A percentile compares a stretch with the other conserved stretches of the same genome.
phyloP scores from a whole-genome alignment of 2,329 filamentous ascomycete genomes.

The Metarhizium anisopliae region DNA sequence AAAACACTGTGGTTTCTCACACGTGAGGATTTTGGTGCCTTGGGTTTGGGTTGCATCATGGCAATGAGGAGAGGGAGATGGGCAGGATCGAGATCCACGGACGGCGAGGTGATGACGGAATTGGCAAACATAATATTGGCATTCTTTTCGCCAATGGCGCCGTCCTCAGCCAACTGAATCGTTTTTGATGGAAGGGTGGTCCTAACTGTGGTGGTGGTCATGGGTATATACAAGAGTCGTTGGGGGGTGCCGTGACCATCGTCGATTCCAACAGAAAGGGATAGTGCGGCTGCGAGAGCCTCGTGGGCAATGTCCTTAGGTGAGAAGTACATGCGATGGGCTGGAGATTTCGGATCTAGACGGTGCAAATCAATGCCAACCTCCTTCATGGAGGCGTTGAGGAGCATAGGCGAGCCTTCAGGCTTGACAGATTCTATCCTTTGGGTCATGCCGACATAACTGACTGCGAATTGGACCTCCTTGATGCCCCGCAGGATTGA shows the following conservation, averaged over 20 bases:
- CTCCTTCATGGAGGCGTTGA: slow-evolving; percentile 93
- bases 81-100: slow-evolving; percentile 83
- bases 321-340: slow-evolving; percentile 97
- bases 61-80: slow-evolving; percentile 81
- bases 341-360: slow-evolving; percentile 83
- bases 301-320: slow-evolving; percentile 90
- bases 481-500: slow-evolving; percentile 89
- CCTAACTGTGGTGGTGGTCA: slow-evolving; percentile 92
- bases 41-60: slow-evolving; percentile 52
- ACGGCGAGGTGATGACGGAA: slow-evolving; percentile 90
- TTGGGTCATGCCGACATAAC: slow-evolving; percentile 81
- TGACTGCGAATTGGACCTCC: slow-evolving; percentile 91
- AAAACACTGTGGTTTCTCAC: slow-evolving; percentile 60
- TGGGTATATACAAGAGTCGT: slow-evolving; percentile 84
- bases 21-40: slow-evolving; percentile 23
- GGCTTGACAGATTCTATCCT: slow-evolving; percentile 61
- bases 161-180: slow-evolving; percentile 66
- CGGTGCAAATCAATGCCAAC: slow-evolving; percentile 88
- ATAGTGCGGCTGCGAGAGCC: slow-evolving; percentile 82
- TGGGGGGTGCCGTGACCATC: slow-evolving; percentile 82
- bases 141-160: slow-evolving; percentile 73
- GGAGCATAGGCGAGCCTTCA: slow-evolving; percentile 60
- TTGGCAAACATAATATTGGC: slow-evolving; percentile 96
- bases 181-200: slow-evolving; percentile 94
- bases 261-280: slow-evolving; percentile 84